Base-by-base conservation (phyloP, 371 early-diverging fungal species). In the Mortierella sp. region DNA sequence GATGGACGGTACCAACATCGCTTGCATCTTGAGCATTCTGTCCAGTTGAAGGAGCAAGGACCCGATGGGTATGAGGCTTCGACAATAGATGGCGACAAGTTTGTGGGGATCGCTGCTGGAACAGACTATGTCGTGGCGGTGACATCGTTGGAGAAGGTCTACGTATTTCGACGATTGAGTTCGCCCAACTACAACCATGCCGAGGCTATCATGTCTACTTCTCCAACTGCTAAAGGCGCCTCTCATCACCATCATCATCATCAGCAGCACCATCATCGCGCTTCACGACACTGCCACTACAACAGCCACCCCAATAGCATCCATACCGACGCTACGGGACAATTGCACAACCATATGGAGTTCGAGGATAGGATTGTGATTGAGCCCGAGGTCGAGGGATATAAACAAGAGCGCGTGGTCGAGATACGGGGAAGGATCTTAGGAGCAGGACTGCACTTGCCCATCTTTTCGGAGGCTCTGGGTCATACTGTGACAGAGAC, bases 391-490 rank as follows among this genome's bases (percentile, higher is more conserved):
- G 48, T 34, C 0, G 80, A 77, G n/a, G 74, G 70, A 38, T 74
- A 57, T 4, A 47, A 34, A 19, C 76, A 80, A 42, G 84, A 84
- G 52, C 78, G 78, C 1, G 78, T 80, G 6, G 75, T 78, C 11
- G 84, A 84, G 58, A 75, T 84, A 2, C 68, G 76, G 7, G 78
- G 76, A 14, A 50, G 70, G 55, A 78, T 84, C 54, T 24, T 84
- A n/a, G 84, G 84, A 1, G 72, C 72, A 14, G 84, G 84, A 14
- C 50, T 84, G 44, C 58, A 72, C 31, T 70, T 84, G 31, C 84
- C 84, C 19, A 78, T 84, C 58, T 84, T 84, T 52, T 78, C 84
- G 0, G 84, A 84, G 45, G 84, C 84, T 0, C 52, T 84, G 26
- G 31, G 76, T 10, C 73, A 60, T 1, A 80, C 84, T 2, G 68